Evolutionary conservation across 1,284 basidiomycete species (phyloP), one percentile per base, ranked within the genome.

Genomic region (Trichosporon asahii): DNA sequence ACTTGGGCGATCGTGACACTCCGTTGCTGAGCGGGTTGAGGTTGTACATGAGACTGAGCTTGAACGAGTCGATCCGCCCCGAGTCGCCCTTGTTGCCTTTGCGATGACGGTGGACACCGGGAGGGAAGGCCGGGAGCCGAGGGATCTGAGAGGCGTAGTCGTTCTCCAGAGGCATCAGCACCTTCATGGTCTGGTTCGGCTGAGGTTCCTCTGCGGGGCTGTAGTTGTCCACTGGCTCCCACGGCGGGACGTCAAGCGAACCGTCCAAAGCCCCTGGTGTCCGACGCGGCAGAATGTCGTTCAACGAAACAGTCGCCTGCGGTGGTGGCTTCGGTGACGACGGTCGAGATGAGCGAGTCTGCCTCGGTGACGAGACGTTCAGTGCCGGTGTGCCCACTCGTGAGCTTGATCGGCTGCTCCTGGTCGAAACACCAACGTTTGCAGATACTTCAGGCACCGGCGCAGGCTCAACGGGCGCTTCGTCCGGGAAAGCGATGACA

Each of bases 161-260:
- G 7, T 76, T 76, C 49, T 76, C 76, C 29, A 82, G 74, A 0
- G 79, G 78, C 76, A 82, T 80, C 53, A 77, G 72, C 9, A 76
- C 74, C 31, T 72, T 70, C 14, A 75, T 71, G 3, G 76, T 72
- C 11, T 35, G 70, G 33, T 27, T 55, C 29, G 73, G 70, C 7
- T 57, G 65, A 2, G 79, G 75, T 0, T 57, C 27, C 0, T 61
- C 40, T 2, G 78, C 78, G 0, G 78, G 78, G 23, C 72, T 68
- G 70, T 82, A 82, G 64, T 77, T 82, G 66, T 77, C 75, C 2
- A 73, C 23, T 1, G 80, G 78, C 18, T 79, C 73, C 81, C 81
- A 82, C 25, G 77, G 76, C 1, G 75, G 74, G 1, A 70, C 70
- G 27, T 72, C 70, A n/a, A 74, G 64, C 23, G 68, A 71, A 7